Base-by-base conservation (phyloP, 23 red algal species). In the Gracilaria gracilis region DNA sequence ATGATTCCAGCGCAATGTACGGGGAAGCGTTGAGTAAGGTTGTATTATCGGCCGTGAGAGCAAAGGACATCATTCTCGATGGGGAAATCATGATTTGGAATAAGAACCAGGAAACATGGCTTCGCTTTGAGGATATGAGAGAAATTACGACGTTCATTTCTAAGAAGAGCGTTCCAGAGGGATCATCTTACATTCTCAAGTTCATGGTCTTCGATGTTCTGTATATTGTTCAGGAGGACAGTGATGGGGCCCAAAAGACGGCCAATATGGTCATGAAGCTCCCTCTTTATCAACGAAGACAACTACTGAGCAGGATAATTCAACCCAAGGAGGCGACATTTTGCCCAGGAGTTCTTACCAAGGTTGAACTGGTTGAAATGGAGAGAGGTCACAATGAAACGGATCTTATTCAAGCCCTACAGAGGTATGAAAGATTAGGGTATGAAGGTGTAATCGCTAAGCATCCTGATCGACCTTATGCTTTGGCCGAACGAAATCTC, bases 61-160 rank as follows among this genome's bases (percentile, higher is more conserved):
- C 92, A 50, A 55, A 82, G 27, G 74, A 86, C 53, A 71, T 87
- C 48, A 88, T 94, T 61, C 72, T 96, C 2, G 95, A 96, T 79
- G 95, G 95, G 34, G 95, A 96, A 82, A 91, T 96, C 21, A 80
- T 96, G 85, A 67, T 96, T 39, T 96, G 88, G 81, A 83, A 87
- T 34, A 61, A 87, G 28, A 27, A 48, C 11, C 34, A 29, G 65
- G 67, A 54, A 28, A 42, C 65, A 71, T 88, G 83, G 82, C 17
- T 94, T 20, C 47, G 76, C 25, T 94, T 94, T 81, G 74, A 83
- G 16, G 76, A 88, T 51, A 87, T 88, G 54, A 83, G 92, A 75
- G 81, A 86, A 75, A 34, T 87, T 15, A 57, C 61, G 12, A 87
- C 75, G 51, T 46, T 38, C 16, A 87, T 94, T 54, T 19, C 55